Base-by-base conservation (phyloP, 192 early-diverging fungal species). In the Linderina pennispora region DNA sequence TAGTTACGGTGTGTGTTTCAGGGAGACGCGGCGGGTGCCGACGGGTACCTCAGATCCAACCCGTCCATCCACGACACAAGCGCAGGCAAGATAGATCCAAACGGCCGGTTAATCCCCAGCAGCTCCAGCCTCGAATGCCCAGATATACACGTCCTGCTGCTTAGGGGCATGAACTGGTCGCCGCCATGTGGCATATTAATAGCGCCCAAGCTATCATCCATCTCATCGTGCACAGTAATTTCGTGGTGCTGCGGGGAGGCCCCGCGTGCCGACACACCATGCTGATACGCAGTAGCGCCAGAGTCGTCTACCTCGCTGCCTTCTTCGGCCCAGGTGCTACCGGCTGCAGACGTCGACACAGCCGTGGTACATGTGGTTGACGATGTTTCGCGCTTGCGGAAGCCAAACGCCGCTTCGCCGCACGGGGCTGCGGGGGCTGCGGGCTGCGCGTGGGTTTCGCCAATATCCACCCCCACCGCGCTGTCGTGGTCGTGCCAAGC, bases 11-110 rank as follows among this genome's bases (percentile, higher is more conserved):
- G n/a, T n/a, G n/a, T n/a, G n/a, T n/a, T n/a, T n/a, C n/a, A n/a
- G n/a, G n/a, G n/a, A 31, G 28, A 5, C 28, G 28, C 28, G 11
- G 28, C 28, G 28, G 5, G 28, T 11, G 5, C 11, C 11, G 5
- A 31, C 28, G 43, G 43, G 43, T 46, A 45, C 15, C 67, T 55
- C 17, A 71, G 45, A 24, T 71, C 67, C 28, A 71, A 24, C 1
- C 67, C 67, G 16, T 71, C 67, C 67, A 71, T 71, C 67, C 67
- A 71, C 10, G 67, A 55, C 4, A 71, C 61, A 0, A 57, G 8
- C 9, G 35, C 16, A 0, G 67, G 56, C 3, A 71, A 31, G 1
- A 61, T 4, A 0, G 55, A 34, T 22, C 60, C 53, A 14, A 58
- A 52, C n/a, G 55, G 28, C 1, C 50, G 50, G 45, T 71, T 71